Evolutionary conservation across 2,329 filamentous ascomycete species (phyloP), one percentile per base, ranked within the genome.

Genomic region (Parastagonospora avenae): DNA sequence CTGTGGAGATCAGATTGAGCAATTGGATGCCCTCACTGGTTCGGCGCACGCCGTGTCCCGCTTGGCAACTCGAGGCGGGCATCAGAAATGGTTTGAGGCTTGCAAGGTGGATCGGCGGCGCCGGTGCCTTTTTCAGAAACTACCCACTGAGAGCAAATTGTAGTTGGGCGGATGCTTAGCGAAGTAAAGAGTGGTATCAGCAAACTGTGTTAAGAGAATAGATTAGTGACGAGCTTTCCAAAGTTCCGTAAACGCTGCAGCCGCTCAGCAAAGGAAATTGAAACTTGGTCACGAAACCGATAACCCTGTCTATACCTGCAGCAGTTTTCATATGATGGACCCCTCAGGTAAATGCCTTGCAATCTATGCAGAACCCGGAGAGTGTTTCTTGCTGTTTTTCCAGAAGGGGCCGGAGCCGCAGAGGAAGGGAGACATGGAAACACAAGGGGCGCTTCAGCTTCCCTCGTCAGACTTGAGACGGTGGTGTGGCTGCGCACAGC

Each of bases 391-490:
- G 43, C 37, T 48, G 41, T 24, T 57, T 52, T 59, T 58, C 48
- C 46, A 62, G 50, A 56, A 58, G 50, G 47, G 33, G 50, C 47
- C 48, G 42, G 54, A 41, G 50, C 45, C 50, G 42, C 41, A 32
- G 8, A 30, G 11, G 31, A n/a, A 10, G 4, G 10, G 15, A 11
- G 27, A 19, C 4, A 40, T 27, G 16, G 8, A 45, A 37, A 32
- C 4, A 9, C 15, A 24, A 29, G 24, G 31, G 41, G 15, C 16
- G 30, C 24, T 48, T 15, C 16, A 15, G 19, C 27, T 43, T 44
- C 29, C 36, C 16, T 48, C 14, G 39, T 55, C 61, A 50, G 57
- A 64, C 39, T 42, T 66, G 62, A 62, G 57, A 66, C 63, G 55
- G 54, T 60, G 59, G 63, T 54, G 58, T 35, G 37, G 37, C 46